Evolutionary conservation across 2,329 filamentous ascomycete genomes (phyloP), one percentile per base, ranked within the genome.

Genomic region (Xylariales sp.): DNA sequence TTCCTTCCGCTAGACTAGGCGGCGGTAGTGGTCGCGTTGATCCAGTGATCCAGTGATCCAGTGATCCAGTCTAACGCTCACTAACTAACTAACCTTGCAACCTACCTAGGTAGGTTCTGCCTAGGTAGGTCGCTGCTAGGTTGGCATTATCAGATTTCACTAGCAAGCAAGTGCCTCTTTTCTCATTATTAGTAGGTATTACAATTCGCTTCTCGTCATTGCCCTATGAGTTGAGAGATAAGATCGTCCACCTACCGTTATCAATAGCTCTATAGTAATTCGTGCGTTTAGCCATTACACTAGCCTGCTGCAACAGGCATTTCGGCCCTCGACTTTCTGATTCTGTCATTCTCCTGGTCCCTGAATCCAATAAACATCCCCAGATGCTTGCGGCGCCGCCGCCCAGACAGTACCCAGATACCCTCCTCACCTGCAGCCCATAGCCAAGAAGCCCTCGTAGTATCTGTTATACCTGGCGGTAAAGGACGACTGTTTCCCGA

Each of bases 201-300:
- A 77, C 75, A 72, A 72, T 76, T 75, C 69, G 59, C 69, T 70
- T 76, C 72, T 73, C 72, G 75, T 77, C 75, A 76, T 74, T 74
- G 71, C 45, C 69, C 12, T 70, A 75, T 73, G 69, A 43, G 23
- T 66, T 69, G 65, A 60, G 63, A 76, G 75, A 77, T 77, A 77
- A 76, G 73, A 72, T 72, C 68, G 69, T 67, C 62, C 68, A 65
- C 55, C 69, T 58, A 28, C 65, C 65, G 69, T 73, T 77, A 76
- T 76, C 75, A 74, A 74, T 74, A 66, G 69, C 71, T 71, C 69
- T 71, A 63, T 70, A 67, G 70, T 73, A 70, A 74, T 75, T 76
- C 73, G 71, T 69, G 66, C 68, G 64, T 72, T 66, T 67, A 53
- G 41, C 49, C 70, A 41, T 73, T 73, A 63, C 70, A 34, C 72